phyloP scores from a whole-genome alignment of 139 green algal genomes.

The Coelastrella sp. region DNA sequence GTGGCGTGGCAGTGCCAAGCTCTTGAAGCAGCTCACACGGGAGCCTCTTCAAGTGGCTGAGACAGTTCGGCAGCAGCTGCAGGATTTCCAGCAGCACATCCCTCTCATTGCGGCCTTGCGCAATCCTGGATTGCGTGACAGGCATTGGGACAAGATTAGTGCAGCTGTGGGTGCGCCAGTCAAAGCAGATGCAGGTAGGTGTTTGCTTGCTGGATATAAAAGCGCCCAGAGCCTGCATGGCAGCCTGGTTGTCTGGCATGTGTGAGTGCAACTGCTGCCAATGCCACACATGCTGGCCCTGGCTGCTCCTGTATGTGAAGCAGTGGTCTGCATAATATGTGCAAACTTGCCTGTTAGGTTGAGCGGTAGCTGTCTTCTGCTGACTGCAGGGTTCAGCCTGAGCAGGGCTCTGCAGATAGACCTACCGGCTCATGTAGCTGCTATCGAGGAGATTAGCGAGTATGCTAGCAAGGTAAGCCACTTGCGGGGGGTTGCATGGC shows the following conservation, averaged over 20 bases:
- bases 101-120: slow-evolving; percentile 80
- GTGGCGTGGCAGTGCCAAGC: slow-evolving; percentile 68
- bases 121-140: slow-evolving; percentile 79
- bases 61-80: slow-evolving; percentile 65
- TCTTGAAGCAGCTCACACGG: slow-evolving; percentile 61
- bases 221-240: too few relatives aligned
- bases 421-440: slow-evolving; percentile 69
- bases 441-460: slow-evolving; percentile 83
- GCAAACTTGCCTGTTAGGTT: too few relatives aligned
- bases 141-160: slow-evolving; percentile 77
- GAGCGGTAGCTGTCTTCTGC: too few relatives aligned
- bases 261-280: too few relatives aligned
- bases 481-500: not conserved
- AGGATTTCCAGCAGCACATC: slow-evolving; percentile 81
- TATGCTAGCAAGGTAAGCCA: slow-evolving; percentile 59
- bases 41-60: slow-evolving; percentile 53
- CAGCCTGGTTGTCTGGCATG: too few relatives aligned
- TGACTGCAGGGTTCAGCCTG: slow-evolving; percentile 69
- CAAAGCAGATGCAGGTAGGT: slow-evolving; percentile 67
- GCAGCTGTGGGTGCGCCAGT: slow-evolving; percentile 71
- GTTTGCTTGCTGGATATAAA: not conserved
- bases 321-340: too few relatives aligned
- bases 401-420: slow-evolving; percentile 75
- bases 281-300: too few relatives aligned
- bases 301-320: too few relatives aligned